Evolutionary conservation across 2,329 filamentous ascomycete species (phyloP), one percentile per base, ranked within the genome.

Genomic region (Colletotrichum neosansevieriae): DNA sequence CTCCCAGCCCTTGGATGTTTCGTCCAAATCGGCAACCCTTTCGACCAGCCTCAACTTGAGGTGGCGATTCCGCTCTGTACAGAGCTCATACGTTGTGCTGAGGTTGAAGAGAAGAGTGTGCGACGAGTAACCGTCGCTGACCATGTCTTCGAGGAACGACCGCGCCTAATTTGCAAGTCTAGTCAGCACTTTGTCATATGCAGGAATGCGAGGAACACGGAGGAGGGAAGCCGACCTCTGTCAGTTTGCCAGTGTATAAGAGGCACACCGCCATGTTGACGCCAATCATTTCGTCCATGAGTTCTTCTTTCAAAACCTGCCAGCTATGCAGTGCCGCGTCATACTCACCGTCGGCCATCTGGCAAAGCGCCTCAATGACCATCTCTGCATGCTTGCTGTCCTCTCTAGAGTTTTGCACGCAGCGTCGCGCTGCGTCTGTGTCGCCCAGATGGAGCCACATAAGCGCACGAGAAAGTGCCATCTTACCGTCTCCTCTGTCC

Each of bases 41-140:
- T 94, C 91, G 2, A 92, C 90, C 17, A 98, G 82, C 29, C 82
- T 83, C 34, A 87, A 79, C 83, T 98, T 98, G 73, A 92, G 79
- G 12, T 85, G 85, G 56, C 88, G 84, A 47, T 93, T 88, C 70
- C 88, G 86, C 73, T 98, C 94, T 0, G 92, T 94, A 76, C 92
- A 96, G 7, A 98, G 85, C 79, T 98, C 96, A 76, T 97, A 98
- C 74, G 97, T 88, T 0, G 95, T 98, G 11, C 91, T 89, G 12
- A 99, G 80, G 76, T 98, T 98, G 80, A 98, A 97, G 0, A 97
- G 87, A 2, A 97, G 81, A 0, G 92, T 92, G 71, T 92, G 90
- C 66, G 95, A 98, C 0, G 89, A 87, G 45, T 88, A 83, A 1
- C 89, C 88, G 0, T 82, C 77, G 3, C 88, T 84, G 0, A 94